phyloP scores from a whole-genome alignment of 169 alveolate genomes.

The Plasmodium malariae region DNA sequence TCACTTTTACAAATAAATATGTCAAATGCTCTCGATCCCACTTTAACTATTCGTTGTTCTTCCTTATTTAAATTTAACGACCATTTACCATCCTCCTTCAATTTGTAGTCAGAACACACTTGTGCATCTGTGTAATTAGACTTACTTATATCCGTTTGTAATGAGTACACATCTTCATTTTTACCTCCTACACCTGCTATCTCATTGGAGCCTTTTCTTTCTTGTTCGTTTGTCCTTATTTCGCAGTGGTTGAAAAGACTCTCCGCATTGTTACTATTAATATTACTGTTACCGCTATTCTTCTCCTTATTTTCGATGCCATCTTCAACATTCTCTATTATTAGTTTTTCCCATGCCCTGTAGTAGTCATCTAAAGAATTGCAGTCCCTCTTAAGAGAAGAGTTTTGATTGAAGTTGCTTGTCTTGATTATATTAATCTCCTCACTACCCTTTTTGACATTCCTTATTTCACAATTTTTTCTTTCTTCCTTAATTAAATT shows the following conservation, averaged over 20 bases:
- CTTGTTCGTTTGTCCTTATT: too few species aligned
- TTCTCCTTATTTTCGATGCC: not conserved
- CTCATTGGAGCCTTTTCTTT: too few species aligned
- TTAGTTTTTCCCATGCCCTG: constrained; percentile 66
- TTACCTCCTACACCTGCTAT: too few species aligned
- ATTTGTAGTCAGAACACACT: too few species aligned
- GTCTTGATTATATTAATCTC: not conserved
- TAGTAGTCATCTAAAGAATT: constrained; percentile 55
- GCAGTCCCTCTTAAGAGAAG: constrained; percentile 41
- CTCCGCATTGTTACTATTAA: too few species aligned
- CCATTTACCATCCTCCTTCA: not conserved
- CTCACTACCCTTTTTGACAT: not conserved
- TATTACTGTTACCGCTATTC: not conserved
- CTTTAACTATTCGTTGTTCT: not conserved
- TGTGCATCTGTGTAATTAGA: too few species aligned
- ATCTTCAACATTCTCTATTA: constrained; percentile 27
- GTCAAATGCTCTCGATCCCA: constrained; percentile 18
- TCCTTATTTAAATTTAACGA: not conserved
- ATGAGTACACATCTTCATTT: too few species aligned
- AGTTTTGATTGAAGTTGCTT: not conserved
- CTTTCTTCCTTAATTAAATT: too few species aligned
- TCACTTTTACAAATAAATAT: constrained; percentile 58
- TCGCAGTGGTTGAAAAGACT: too few species aligned
- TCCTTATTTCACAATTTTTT: not conserved
- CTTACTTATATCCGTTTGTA: too few species aligned